These are phyloP conservation scores for Sergeia podlipaevii DNA, from an alignment of 208 protist species.

Conservation along the genomic window DNA sequence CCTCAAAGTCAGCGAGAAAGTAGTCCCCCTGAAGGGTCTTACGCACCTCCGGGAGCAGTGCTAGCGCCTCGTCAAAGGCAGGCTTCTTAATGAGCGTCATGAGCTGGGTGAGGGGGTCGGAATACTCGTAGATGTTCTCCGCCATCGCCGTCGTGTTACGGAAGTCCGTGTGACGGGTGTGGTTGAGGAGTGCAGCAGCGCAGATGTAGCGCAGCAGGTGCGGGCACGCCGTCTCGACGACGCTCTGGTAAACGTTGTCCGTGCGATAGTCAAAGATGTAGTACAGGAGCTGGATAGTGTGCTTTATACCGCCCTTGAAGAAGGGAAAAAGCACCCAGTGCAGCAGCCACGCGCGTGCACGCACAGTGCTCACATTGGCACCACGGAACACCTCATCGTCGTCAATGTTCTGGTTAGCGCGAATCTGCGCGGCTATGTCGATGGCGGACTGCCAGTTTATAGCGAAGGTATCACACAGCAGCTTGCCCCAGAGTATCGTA, in stretches of 20 bases:
- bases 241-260: conserved; percentile 68
- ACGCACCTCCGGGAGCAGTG: conserved; percentile 64
- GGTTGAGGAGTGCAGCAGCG: conserved; percentile 82
- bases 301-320: conserved; percentile 86
- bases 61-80: conserved; percentile 78
- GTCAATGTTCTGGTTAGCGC: conserved; percentile 59
- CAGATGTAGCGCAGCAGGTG: conserved; percentile 91
- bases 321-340: conserved; percentile 93
- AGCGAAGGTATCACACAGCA: conserved; percentile 79
- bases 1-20: conserved; percentile 76
- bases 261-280: conserved; percentile 78
- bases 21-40: conserved; percentile 66
- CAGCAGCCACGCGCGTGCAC: conserved; percentile 81
- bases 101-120: conserved; percentile 81
- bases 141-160: conserved; percentile 58
- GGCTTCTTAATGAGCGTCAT: conserved; percentile 63
- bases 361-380: conserved; percentile 57
- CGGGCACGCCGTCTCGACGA: conserved; percentile 86
- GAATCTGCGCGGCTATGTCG: conserved; percentile 65
- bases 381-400: conserved; percentile 65
- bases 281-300: conserved; percentile 72
- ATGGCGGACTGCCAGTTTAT: conserved; percentile 84
- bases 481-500: conserved; percentile 81
- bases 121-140: conserved; percentile 81
- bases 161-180: conserved; percentile 63